phyloP scores from a whole-genome alignment of 2,329 filamentous ascomycete genomes.

The Escovopsis weberi region DNA sequence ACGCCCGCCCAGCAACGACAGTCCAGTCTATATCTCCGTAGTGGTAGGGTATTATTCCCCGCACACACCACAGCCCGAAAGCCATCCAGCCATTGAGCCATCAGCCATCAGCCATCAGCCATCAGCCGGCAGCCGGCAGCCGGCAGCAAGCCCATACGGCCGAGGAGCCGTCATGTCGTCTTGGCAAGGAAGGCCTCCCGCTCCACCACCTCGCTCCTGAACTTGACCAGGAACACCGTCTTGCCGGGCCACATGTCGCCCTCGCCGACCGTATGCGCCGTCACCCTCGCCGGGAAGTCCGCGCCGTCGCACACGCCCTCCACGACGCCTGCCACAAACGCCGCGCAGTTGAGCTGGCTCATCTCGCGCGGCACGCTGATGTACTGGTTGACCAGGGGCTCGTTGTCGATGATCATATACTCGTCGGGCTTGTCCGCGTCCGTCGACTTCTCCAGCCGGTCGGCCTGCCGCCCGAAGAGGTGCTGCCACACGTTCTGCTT shows the following conservation, averaged over 20 bases:
- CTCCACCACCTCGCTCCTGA: constrained; percentile 81
- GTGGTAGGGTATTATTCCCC: too few relatives aligned
- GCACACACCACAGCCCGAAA: too few relatives aligned
- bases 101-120: too few relatives aligned
- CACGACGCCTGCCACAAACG: constrained; percentile 86
- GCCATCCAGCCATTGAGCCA: too few relatives aligned
- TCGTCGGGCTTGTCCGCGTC: constrained; percentile 75
- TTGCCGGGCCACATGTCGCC: constrained; percentile 89
- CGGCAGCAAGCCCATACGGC: too few relatives aligned
- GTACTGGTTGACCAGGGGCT: constrained; percentile 88
- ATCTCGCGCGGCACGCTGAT: constrained; percentile 90
- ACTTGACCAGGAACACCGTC: constrained; percentile 92
- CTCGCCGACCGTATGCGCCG: constrained; percentile 63
- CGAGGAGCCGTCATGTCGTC: constrained; percentile 8
- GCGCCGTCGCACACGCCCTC: constrained; percentile 93
- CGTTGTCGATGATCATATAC: constrained; percentile 99
- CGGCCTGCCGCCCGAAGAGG: constrained; percentile 80
- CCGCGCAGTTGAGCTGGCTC: constrained; percentile 90
- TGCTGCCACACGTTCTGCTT: constrained; percentile 85
- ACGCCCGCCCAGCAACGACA: too few relatives aligned
- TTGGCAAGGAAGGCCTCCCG: constrained; percentile 70
- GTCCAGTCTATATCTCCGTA: too few relatives aligned
- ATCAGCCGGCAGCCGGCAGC: too few relatives aligned
- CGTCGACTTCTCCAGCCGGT: constrained; percentile 79
- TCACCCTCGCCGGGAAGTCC: constrained; percentile 77